Evolutionary conservation across 2,329 filamentous ascomycete genomes (phyloP).

Genomic region (Aspergillus ochraceus): DNA sequence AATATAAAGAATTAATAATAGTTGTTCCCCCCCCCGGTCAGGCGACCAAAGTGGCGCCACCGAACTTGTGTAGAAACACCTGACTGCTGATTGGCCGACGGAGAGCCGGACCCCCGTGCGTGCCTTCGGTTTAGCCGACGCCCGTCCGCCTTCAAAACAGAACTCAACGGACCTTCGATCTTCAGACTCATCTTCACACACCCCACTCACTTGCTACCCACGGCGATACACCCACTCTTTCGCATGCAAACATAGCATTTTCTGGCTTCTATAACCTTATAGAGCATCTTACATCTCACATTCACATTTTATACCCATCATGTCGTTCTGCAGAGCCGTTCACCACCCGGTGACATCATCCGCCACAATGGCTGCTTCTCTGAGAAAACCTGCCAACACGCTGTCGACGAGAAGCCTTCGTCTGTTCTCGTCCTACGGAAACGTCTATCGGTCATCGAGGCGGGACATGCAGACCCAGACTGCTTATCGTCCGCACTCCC

Average conservation of each 20-base stretch:
- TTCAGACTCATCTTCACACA: conserved; percentile 15
- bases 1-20: too few species aligned
- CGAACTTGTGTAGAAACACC: conserved; percentile 38
- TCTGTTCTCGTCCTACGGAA: conserved; percentile 49
- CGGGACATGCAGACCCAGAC: conserved; percentile 66
- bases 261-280: conserved; percentile 16
- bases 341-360: conserved; percentile 50
- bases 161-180: conserved; percentile 10
- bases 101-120: conserved; percentile 13
- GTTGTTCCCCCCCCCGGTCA: conserved; percentile 1
- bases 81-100: conserved; percentile 38
- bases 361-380: conserved; percentile 40
- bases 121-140: conserved; percentile 26
- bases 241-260: conserved; percentile 5
- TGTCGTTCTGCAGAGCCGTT: conserved; percentile 41
- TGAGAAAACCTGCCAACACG: conserved; percentile 38
- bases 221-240: conserved; percentile 7
- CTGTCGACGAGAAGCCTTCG: conserved; percentile 44
- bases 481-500: conserved; percentile 60
- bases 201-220: conserved; percentile 4
- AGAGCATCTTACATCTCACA: conserved; percentile 7
- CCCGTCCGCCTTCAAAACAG: conserved; percentile 23
- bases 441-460: conserved; percentile 51
- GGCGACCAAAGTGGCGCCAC: conserved; percentile 30
- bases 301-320: conserved; percentile 22